These are phyloP conservation scores for Termitomyces sp. DNA, from an alignment of 768 basidiomycete species.

Conservation along the genomic window DNA sequence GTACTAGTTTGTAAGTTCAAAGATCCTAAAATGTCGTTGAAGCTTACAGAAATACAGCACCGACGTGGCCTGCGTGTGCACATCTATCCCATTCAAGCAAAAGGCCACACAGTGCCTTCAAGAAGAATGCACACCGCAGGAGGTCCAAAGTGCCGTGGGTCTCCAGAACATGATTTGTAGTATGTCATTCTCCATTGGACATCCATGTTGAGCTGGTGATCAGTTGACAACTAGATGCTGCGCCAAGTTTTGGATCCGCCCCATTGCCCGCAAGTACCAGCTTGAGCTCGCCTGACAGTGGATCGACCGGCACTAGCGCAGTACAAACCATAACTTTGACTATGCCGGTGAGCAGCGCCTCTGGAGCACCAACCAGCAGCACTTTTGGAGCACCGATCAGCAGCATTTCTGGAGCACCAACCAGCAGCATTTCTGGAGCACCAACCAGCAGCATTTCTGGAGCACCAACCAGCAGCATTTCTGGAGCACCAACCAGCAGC, in stretches of 20 bases:
- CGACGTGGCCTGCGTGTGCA: constrained; percentile 14
- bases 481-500: not conserved
- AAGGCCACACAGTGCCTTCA: constrained; percentile 12
- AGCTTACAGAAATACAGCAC: not conserved
- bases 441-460: too few relatives aligned
- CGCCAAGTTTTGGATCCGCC: not conserved
- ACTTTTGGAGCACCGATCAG: too few relatives aligned
- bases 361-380: too few relatives aligned
- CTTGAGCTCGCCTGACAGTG: not conserved
- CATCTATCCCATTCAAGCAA: constrained; percentile 12
- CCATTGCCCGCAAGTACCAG: not conserved
- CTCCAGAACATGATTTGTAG: constrained; percentile 13
- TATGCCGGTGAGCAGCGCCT: not conserved
- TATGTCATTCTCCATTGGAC: not conserved
- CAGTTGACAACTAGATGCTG: not conserved
- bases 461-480: too few relatives aligned
- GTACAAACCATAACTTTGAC: not conserved
- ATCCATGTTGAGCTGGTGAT: not conserved
- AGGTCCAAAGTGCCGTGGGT: constrained; percentile 3
- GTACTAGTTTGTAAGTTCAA: not conserved
- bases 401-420: too few relatives aligned
- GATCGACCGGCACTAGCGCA: not conserved
- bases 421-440: too few relatives aligned
- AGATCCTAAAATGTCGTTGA: too few relatives aligned
- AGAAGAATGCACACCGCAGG: constrained; percentile 9